Evolutionary conservation across 495 filamentous ascomycete genomes (phyloP).

Genomic region (Darksidea phi): DNA sequence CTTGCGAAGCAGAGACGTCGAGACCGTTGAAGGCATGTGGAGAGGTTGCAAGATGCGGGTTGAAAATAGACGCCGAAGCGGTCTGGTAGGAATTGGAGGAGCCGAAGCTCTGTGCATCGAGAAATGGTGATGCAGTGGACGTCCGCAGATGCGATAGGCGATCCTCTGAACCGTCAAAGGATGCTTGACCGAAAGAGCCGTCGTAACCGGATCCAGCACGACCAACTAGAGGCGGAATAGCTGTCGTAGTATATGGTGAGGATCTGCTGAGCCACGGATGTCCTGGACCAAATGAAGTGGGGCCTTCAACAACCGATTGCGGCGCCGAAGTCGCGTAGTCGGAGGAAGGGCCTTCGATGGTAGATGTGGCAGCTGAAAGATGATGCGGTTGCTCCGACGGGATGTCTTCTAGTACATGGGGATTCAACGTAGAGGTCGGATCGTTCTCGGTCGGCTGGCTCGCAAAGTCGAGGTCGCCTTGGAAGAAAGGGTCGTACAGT

Average conservation of each 20-base stretch:
- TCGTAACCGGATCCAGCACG: background rate
- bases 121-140: background rate
- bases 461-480: constrained; percentile 25
- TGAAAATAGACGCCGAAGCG: constrained; percentile 8
- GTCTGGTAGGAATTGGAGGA: constrained; percentile 8
- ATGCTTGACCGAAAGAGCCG: background rate
- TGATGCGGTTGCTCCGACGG: constrained; percentile 15
- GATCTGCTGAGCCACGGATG: constrained; percentile 21
- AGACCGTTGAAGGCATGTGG: constrained; percentile 17
- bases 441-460: background rate
- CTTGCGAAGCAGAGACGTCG: constrained; percentile 19
- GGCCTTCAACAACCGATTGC: constrained; percentile 14
- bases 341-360: constrained; percentile 17
- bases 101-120: constrained; percentile 7
- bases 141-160: background rate
- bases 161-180: background rate
- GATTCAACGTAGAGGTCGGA: constrained; percentile 2
- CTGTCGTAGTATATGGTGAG: constrained; percentile 19
- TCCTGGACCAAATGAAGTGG: constrained; percentile 9
- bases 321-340: constrained; percentile 22
- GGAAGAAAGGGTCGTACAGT: constrained; percentile 28
- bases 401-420: constrained; percentile 16
- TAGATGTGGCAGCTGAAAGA: constrained; percentile 19
- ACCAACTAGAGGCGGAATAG: constrained; percentile 15
- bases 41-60: constrained; percentile 21